Base-by-base conservation (phyloP, 352 stramenopile species). In the Thraustotheca clavata region DNA sequence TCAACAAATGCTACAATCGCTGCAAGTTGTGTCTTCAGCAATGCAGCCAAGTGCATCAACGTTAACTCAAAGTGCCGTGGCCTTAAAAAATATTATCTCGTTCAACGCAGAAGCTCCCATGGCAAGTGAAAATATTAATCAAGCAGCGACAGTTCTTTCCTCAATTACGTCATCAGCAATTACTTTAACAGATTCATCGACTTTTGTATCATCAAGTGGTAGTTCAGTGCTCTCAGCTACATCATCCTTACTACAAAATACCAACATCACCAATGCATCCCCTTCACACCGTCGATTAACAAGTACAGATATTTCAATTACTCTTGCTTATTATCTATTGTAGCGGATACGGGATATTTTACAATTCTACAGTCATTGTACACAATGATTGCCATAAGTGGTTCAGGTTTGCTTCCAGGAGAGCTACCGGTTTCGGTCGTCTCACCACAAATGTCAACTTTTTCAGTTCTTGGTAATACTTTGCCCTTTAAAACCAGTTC, bases 31-130 rank as follows among this genome's bases (percentile, higher is more conserved):
- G 0, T 60, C 75, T 0, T 54, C 59, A 12, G 48, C 67, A 0
- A 59, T 76, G 2, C 75, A 91, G 46, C 72, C 77, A 0, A 83
- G 72, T 14, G 70, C 59, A 1, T 75, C 71, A 1, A 70, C 70
- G 1, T 76, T 91, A 14, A 73, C 71, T 1, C 83, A 87, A 36
- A 77, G 85, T 55, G 76, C 74, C 4, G 63, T 71, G 6, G 75
- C 87, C 18, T 18, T 65, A 8, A 54, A 46, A 18, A 65, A 41
- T 46, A 65, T 65, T 33, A 46, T 65, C 16, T 16, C 57, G 7
- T 12, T 65, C 5, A 65, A 54, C 20, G 12, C 11, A 18, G 18
- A 38, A 6, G 57, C n/a, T 20, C 62, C 69, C 4, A 70, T 89
- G 26, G 62, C 71, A n/a, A 33, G 46, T 26, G 59, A 65, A 0